These are phyloP conservation scores for Aethionema arabicum DNA, from an alignment of 345 rosid genomes.

Conservation along the genomic window DNA sequence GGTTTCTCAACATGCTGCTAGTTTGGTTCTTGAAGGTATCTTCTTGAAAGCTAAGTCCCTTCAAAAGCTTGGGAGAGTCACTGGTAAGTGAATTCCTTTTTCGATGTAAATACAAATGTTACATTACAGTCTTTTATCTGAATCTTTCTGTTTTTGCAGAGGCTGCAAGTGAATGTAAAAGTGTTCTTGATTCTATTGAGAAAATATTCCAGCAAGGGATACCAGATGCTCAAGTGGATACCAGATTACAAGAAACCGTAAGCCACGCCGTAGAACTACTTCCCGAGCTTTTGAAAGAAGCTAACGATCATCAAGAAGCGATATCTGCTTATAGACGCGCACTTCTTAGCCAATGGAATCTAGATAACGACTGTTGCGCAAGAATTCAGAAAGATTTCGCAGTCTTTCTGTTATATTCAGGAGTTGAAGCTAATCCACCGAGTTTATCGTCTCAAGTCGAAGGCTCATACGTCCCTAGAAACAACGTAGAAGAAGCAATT, in stretches of 20 bases:
- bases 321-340: constrained; percentile 78
- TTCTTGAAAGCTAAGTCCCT: constrained; percentile 90
- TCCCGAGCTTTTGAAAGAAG: constrained; percentile 80
- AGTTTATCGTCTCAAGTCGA: constrained; percentile 75
- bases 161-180: constrained; percentile 81
- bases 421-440: constrained; percentile 79
- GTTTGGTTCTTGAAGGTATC: constrained; percentile 83
- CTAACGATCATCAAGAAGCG: constrained; percentile 66
- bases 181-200: constrained; percentile 88
- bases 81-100: constrained; percentile 43
- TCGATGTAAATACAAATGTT: not conserved
- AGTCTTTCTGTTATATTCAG: constrained; percentile 76
- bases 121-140: not conserved
- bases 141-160: constrained; percentile 47
- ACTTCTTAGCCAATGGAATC: constrained; percentile 87
- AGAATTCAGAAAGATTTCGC: constrained; percentile 89
- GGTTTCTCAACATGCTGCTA: constrained; percentile 79
- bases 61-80: constrained; percentile 77
- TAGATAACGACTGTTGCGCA: constrained; percentile 67
- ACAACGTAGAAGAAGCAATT: constrained; percentile 90
- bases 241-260: constrained; percentile 69
- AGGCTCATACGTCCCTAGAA: constrained; percentile 76
- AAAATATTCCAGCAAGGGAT: constrained; percentile 78
- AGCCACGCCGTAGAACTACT: constrained; percentile 92
- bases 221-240: constrained; percentile 76